phyloP scores from a whole-genome alignment of 331 rosid genomes.

The Acacia concinna region DNA sequence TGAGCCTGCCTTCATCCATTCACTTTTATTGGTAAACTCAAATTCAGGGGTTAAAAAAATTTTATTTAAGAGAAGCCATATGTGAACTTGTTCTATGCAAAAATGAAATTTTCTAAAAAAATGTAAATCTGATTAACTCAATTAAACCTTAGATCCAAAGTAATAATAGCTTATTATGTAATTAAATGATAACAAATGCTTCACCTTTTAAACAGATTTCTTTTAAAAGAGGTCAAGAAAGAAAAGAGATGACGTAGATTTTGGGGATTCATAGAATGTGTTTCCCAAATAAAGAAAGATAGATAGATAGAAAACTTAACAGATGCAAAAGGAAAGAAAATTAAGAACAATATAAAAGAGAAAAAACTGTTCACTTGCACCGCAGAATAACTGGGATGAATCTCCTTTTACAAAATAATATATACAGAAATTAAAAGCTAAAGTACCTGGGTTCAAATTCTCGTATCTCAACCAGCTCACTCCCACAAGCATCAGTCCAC shows the following conservation, averaged over 20 bases:
- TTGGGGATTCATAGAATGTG: neutral
- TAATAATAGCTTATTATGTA: neutral
- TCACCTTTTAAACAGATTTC: neutral
- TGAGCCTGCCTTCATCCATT: neutral
- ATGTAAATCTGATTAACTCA: neutral
- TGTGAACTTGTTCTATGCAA: neutral
- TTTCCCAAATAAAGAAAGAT: neutral
- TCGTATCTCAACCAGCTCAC: slow-evolving; percentile 65
- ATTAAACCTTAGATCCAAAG: neutral
- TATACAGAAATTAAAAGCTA: neutral
- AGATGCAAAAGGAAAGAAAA: neutral
- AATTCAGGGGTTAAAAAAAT: neutral
- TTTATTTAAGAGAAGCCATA: slow-evolving; percentile 7
- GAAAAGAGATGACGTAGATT: slow-evolving; percentile 1
- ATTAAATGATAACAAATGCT: slow-evolving; percentile 1
- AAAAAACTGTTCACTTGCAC: neutral
- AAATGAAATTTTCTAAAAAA: slow-evolving; percentile 2
- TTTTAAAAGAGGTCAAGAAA: neutral
- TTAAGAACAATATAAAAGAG: neutral
- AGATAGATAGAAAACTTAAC: neutral
- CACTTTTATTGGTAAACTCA: neutral
- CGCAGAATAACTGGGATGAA: neutral
- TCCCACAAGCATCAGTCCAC: slow-evolving; percentile 83
- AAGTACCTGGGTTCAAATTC: slow-evolving; percentile 83
- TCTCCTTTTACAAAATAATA: neutral